These are phyloP conservation scores for Fusarium sterilihyphosum DNA, from an alignment of 2,329 filamentous ascomycete species.

Conservation along the genomic window DNA sequence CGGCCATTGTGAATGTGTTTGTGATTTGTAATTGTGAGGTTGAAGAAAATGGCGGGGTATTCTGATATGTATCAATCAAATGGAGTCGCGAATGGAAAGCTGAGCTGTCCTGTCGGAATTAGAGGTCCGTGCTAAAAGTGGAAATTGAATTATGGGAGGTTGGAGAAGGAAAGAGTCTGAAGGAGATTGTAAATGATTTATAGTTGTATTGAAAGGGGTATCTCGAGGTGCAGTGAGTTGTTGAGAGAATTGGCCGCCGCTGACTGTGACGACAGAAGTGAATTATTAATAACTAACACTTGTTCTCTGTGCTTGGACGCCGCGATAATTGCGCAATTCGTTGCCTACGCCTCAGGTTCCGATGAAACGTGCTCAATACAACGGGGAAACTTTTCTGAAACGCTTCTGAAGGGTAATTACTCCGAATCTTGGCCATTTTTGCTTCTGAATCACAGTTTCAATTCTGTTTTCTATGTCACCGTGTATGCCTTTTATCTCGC, in stretches of 20 bases:
- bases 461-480: not conserved
- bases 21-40: constrained; percentile 3
- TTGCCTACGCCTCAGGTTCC: constrained; percentile 3
- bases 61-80: not conserved
- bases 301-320: constrained; percentile 2
- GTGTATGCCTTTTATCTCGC: not conserved
- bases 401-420: constrained; percentile 8
- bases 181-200: not conserved
- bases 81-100: constrained; percentile 8
- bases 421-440: constrained; percentile 1
- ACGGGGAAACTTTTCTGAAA: constrained; percentile 35
- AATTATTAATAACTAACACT: constrained; percentile 38
- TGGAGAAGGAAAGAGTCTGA: not conserved
- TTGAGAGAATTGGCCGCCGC: constrained; percentile 15
- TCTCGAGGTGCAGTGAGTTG: not conserved
- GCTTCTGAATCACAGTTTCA: not conserved
- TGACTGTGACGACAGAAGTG: constrained; percentile 25
- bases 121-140: constrained; percentile 11
- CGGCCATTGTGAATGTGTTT: constrained; percentile 66
- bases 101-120: constrained; percentile 1
- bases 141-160: constrained; percentile 2
- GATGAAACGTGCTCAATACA: constrained; percentile 43
- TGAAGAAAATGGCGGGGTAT: constrained; percentile 36
- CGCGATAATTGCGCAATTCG: constrained; percentile 43
- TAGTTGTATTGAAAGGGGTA: not conserved